phyloP scores from a whole-genome alignment of 805 yeast species.

The Starmerella vitae region DNA sequence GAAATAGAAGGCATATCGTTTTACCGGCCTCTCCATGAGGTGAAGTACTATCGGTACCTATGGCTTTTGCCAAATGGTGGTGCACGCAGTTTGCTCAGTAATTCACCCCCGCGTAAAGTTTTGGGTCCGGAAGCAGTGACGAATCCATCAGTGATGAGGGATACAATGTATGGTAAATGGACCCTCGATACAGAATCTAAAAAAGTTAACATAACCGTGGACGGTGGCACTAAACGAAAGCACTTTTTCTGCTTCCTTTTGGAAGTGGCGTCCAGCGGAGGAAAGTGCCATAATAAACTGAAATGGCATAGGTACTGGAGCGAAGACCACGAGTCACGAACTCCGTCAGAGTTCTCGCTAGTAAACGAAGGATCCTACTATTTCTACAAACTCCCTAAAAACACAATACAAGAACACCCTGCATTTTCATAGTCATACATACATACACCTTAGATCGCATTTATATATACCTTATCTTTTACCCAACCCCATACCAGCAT shows the following conservation, averaged over 20 bases:
- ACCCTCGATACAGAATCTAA: slow-evolving; percentile 44
- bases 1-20: slow-evolving; percentile 44
- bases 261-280: slow-evolving; percentile 46
- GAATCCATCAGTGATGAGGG: neutral
- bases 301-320: slow-evolving; percentile 58
- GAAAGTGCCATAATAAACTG: slow-evolving; percentile 52
- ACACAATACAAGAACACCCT: too few relatives aligned
- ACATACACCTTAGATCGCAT: too few relatives aligned
- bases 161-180: slow-evolving; percentile 30
- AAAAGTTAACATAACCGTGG: slow-evolving; percentile 33
- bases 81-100: slow-evolving; percentile 54
- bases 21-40: slow-evolving; percentile 64
- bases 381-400: slow-evolving; percentile 38
- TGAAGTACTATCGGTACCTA: slow-evolving; percentile 76
- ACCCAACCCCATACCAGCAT: slow-evolving; percentile 25
- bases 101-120: slow-evolving; percentile 55
- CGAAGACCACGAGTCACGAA: slow-evolving; percentile 41
- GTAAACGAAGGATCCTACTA: slow-evolving; percentile 67
- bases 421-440: too few relatives aligned
- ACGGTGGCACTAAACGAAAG: slow-evolving; percentile 40
- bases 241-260: slow-evolving; percentile 51
- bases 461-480: slow-evolving; percentile 67
- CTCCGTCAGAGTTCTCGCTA: slow-evolving; percentile 41
- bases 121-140: slow-evolving; percentile 29
- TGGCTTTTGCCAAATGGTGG: slow-evolving; percentile 71